Evolutionary conservation across 2,329 filamentous ascomycete genomes (phyloP).

Genomic region (Mariannaea sp.): DNA sequence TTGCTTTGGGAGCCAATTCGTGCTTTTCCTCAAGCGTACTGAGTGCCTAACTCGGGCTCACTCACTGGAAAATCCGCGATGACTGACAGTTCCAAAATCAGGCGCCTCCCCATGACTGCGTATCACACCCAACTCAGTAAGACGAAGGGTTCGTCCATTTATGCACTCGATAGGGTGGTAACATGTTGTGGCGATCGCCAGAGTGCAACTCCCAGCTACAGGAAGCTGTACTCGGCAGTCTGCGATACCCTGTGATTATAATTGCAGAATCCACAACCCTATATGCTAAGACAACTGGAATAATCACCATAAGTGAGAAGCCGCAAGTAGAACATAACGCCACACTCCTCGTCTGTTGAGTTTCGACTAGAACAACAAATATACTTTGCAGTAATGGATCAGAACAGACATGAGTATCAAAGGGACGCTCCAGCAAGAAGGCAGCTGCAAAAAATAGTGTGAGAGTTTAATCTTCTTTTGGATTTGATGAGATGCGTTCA

Average conservation of each 20-base stretch:
- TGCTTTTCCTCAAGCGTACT: constrained; percentile 2
- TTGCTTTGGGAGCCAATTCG: too few relatives aligned
- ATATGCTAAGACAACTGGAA: constrained; percentile 1
- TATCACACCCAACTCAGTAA: constrained; percentile 11
- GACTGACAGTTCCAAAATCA: background rate
- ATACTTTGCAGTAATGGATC: constrained; percentile 3
- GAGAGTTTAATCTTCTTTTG: constrained; percentile 2
- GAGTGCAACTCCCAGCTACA: constrained; percentile 9
- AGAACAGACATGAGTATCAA: background rate
- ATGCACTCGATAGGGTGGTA: background rate
- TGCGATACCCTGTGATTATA: background rate
- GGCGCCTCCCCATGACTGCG: background rate
- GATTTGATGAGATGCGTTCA: background rate
- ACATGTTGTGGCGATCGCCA: constrained; percentile 16
- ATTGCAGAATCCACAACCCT: background rate
- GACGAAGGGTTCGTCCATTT: background rate
- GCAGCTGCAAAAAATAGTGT: constrained; percentile 5
- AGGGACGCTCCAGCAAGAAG: constrained; percentile 5
- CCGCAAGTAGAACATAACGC: background rate
- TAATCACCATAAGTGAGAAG: constrained; percentile 7
- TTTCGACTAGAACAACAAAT: background rate
- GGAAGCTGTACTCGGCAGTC: constrained; percentile 7
- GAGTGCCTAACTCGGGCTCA: background rate
- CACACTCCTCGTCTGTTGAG: background rate
- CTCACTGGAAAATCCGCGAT: constrained; percentile 16